Percentiles rank a stretch among this genome's conserved stretches.
These are phyloP conservation scores for Escallonia rubra DNA, from an alignment of 129 eudicot species.

Conservation along the genomic window DNA sequence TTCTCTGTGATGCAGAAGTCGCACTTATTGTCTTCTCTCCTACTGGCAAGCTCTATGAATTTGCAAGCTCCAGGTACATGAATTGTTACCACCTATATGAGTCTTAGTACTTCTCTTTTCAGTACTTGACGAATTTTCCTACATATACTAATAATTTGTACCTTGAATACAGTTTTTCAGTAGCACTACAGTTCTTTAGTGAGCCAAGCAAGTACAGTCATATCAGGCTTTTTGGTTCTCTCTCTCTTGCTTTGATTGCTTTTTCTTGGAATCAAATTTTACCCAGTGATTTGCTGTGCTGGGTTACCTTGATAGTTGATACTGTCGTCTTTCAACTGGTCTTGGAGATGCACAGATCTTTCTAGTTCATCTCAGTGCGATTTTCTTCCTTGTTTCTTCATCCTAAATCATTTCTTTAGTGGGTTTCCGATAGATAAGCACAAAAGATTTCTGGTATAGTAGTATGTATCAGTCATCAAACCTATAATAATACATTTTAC, in stretches of 20 bases:
- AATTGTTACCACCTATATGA: no score
- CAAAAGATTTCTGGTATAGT: no score
- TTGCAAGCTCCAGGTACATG: conserved; percentile 49
- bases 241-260: neutral
- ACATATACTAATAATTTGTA: neutral
- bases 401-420: neutral
- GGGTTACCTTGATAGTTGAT: no score
- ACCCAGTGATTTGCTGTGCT: neutral
- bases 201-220: neutral
- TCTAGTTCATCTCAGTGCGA: neutral
- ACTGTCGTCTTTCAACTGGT: neutral
- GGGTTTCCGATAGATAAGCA: neutral
- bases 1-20: conserved; percentile 64
- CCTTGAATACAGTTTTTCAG: no score
- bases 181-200: no score
- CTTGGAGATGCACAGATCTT: no score
- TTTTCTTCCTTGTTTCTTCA: neutral
- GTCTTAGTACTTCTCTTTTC: no score
- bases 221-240: neutral
- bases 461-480: no score
- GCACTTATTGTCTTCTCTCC: conserved; percentile 56
- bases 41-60: conserved; percentile 52
- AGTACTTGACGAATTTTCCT: no score
- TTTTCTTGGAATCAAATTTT: no score
- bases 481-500: no score